Evolutionary conservation across 257 asterid genomes (phyloP).

Genomic region (Jasminum sambac): DNA sequence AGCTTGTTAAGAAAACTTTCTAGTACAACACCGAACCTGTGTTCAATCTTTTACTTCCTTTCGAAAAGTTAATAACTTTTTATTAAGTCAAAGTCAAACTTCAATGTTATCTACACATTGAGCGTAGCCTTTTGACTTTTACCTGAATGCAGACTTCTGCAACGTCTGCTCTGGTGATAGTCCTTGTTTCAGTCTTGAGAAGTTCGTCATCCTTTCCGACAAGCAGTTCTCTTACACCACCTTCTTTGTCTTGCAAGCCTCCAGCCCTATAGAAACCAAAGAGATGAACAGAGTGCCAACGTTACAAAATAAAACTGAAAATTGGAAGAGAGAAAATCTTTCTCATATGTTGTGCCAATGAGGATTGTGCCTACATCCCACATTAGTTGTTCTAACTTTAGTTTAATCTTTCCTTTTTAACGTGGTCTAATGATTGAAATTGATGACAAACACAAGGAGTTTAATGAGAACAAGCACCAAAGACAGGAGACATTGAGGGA

Average conservation of each 20-base stretch:
- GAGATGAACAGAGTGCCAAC: background rate
- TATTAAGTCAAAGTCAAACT: too few species aligned
- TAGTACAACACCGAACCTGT: background rate
- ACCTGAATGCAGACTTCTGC: slow-evolving; percentile 97
- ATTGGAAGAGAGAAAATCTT: background rate
- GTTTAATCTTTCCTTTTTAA: background rate
- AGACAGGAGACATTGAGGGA: too few species aligned
- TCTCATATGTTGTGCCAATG: background rate
- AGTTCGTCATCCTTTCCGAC: slow-evolving; percentile 93
- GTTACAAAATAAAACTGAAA: background rate
- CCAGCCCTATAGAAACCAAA: slow-evolving; percentile 65
- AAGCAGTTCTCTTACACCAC: slow-evolving; percentile 76
- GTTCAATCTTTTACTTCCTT: too few species aligned
- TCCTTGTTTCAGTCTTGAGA: slow-evolving; percentile 73
- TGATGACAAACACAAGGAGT: too few species aligned
- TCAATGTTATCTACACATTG: too few species aligned
- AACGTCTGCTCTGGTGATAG: slow-evolving; percentile 80
- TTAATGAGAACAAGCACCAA: too few species aligned
- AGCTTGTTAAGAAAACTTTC: slow-evolving; percentile 3
- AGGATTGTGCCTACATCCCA: background rate
- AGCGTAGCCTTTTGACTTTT: background rate
- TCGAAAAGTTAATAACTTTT: too few species aligned
- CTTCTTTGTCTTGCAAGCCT: slow-evolving; percentile 92
- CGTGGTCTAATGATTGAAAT: background rate
- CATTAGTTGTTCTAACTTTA: background rate